Evolutionary conservation across 768 basidiomycete genomes (phyloP), one percentile per base, ranked within the genome.

Genomic region (Tylopilus sp.): DNA sequence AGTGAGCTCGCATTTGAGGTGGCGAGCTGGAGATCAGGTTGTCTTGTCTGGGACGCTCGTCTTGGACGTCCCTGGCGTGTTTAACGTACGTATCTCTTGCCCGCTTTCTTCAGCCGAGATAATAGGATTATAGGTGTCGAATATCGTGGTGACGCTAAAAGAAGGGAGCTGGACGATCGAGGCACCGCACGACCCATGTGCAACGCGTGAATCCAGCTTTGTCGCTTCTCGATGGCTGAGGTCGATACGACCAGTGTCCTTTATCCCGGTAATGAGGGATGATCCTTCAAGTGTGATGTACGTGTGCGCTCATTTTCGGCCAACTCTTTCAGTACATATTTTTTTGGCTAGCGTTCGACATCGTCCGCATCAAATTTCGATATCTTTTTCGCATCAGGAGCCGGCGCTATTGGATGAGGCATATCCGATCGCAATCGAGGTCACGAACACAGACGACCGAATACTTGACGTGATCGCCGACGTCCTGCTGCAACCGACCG

Each of bases 391-490:
- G 1, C 85, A 92, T 51, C 70, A 78, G 0, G 66, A 77, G 2
- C 87, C 88, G 0, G 91, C 91, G 1, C 89, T 86, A 65, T 67
- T 95, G 31, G 85, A 88, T 55, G 95, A 97, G 66, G 76, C 79
- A 40, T 90, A 88, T 61, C 84, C 88, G 0, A 85, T 98, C 57
- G 63, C 66, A 11, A 73, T 98, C 38, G 75, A 81, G 41, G 75
- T 95, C 13, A 79, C 71, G 4, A 97, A 94, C 62, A 61, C 71
- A 5, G 93, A 97, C 63, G 79, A 80, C 41, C 74, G 82, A 18
- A 76, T 83, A 22, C 68, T 98, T 11, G 82, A 88, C 15, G 69
- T 91, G 12, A 70, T 76, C 5, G 71, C 92, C 10, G 88, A 93
- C 49, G 78, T 89, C 5, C 73, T 95, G 50, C 68, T 98, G 30